Evolutionary conservation across 345 rosid species (phyloP).

Genomic region (Litchi chinensis): DNA sequence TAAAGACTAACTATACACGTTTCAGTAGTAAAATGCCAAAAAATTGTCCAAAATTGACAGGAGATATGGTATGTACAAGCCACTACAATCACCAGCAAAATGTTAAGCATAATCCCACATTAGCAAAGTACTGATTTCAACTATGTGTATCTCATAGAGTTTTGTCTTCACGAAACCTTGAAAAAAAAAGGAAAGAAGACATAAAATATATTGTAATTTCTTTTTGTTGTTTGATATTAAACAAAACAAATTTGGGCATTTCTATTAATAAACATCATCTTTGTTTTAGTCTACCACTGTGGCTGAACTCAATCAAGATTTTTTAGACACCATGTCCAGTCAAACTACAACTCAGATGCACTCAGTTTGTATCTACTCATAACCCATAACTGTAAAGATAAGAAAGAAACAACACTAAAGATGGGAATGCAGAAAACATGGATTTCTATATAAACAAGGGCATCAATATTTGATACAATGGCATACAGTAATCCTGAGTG

Average conservation of each 20-base stretch:
- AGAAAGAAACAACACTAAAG: background rate
- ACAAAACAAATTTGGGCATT: background rate
- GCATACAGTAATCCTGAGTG: background rate
- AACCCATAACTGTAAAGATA: background rate
- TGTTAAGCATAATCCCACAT: too few species aligned
- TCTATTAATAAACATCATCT: background rate
- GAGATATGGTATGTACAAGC: background rate
- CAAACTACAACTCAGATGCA: background rate
- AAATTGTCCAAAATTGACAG: background rate
- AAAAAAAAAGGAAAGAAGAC: background rate
- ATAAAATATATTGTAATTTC: too few species aligned
- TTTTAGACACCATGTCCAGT: background rate
- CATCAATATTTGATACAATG: background rate
- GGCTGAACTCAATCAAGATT: background rate
- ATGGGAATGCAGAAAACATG: background rate
- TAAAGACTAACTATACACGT: background rate
- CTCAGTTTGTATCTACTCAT: background rate
- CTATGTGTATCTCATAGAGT: too few species aligned
- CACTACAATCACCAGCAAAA: background rate
- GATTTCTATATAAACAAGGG: background rate
- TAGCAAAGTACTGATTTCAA: background rate
- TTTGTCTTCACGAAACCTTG: background rate
- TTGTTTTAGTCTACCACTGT: background rate
- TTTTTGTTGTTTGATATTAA: background rate
- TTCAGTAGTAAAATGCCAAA: background rate